Evolutionary conservation across 2,329 filamentous ascomycete genomes (phyloP), one percentile per base, ranked within the genome.

Genomic region (Xylaria arbuscula): DNA sequence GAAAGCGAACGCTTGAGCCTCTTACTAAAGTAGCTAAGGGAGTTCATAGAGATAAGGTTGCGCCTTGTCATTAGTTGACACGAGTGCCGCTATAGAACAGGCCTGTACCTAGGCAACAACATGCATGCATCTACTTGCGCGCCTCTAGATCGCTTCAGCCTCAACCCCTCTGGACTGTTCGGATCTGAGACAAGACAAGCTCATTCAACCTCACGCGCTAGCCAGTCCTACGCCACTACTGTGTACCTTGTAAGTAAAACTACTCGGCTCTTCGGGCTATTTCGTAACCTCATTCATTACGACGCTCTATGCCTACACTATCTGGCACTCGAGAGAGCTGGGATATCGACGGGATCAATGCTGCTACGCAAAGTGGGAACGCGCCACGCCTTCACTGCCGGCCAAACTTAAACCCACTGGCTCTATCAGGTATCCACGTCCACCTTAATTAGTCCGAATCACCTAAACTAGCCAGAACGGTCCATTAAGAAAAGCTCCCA

Each of bases 51-150:
- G 65, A 67, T 67, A 69, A 69, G 64, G 55, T 22, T 36, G 50
- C 50, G 54, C 40, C 54, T 51, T 64, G 28, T 32, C 36, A 69
- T 69, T 69, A 69, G 64, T 45, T 66, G 48, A 58, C 22, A 5
- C 45, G 42, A 42, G 50, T 36, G 45, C 9, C 45, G 42, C 19
- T 66, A 58, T n/a, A 17, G 10, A 22, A 38, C 51, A 28, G 55
- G 59, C 3, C 53, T 45, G 15, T 15, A 45, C 28, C 50, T 54
- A n/a, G n/a, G n/a, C n/a, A 54, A 19, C 28, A 54, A 36, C 28
- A 32, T 10, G 9, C 28, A 54, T 19, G 7, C 47, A 50, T 24
- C 3, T 42, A 42, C 40, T 47, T 19, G 42, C 10, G 7, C 45
- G n/a, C 19, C 1, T 48, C 19, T 6, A 22, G 5, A 48, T 10